Evolutionary conservation across 2,329 filamentous ascomycete genomes (phyloP).

Genomic region (Fragosphaeria purpurea): DNA sequence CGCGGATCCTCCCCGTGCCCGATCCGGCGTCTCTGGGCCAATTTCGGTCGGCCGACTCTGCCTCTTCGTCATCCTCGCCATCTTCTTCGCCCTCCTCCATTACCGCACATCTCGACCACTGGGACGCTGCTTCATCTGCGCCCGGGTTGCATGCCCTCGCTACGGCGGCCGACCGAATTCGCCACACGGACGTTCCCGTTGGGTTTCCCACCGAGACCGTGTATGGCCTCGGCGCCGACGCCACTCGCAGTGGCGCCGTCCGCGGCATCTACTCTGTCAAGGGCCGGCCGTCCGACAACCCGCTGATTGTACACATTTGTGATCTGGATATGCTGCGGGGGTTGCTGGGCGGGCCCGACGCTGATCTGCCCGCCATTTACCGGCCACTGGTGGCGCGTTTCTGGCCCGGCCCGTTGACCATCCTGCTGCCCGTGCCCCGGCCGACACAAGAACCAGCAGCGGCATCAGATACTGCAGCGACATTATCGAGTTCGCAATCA

Average conservation of each 20-base stretch:
- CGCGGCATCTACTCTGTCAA: slow-evolving; percentile 90
- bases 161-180: slow-evolving; percentile 57
- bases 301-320: slow-evolving; percentile 84
- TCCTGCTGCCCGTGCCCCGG: slow-evolving; percentile 70
- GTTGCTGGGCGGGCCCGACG: slow-evolving; percentile 35
- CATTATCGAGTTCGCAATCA: too few relatives aligned
- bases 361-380: slow-evolving; percentile 64
- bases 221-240: slow-evolving; percentile 93
- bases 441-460: slow-evolving; percentile 33
- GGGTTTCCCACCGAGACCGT: slow-evolving; percentile 97
- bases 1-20: slow-evolving; percentile 14
- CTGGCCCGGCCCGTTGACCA: slow-evolving; percentile 92
- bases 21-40: slow-evolving; percentile 11
- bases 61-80: background rate
- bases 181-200: slow-evolving; percentile 61
- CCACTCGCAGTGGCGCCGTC: slow-evolving; percentile 73
- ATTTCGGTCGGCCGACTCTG: slow-evolving; percentile 5
- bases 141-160: slow-evolving; percentile 34
- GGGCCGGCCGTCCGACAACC: slow-evolving; percentile 84
- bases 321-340: slow-evolving; percentile 66
- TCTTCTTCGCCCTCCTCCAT: background rate
- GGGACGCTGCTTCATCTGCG: slow-evolving; percentile 24
- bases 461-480: too few relatives aligned
- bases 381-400: slow-evolving; percentile 66
- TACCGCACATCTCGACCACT: slow-evolving; percentile 22